These are phyloP conservation scores for Exophiala bonariae DNA, from an alignment of 2,329 filamentous ascomycete genomes.

Conservation along the genomic window DNA sequence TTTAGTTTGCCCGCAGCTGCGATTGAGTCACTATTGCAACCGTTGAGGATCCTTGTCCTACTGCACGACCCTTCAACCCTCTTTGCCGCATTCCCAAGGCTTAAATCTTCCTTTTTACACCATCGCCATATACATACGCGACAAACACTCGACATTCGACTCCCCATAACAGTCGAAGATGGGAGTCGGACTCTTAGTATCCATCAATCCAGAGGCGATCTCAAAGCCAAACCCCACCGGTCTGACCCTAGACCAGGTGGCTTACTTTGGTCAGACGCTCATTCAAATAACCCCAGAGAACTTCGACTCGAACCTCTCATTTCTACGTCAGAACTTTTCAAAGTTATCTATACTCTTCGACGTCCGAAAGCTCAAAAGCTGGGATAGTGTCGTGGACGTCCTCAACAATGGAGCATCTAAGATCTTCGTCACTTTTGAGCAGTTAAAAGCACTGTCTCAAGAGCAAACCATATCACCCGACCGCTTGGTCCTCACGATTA, in stretches of 20 bases:
- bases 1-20: too few species aligned
- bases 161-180: too few species aligned
- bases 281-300: slow-evolving; percentile 51
- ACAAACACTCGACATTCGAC: too few species aligned
- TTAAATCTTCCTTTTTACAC: too few species aligned
- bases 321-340: slow-evolving; percentile 59
- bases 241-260: slow-evolving; percentile 54
- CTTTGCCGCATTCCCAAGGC: too few species aligned
- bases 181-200: slow-evolving; percentile 23
- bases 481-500: slow-evolving; percentile 58
- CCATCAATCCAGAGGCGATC: slow-evolving; percentile 22
- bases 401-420: slow-evolving; percentile 83
- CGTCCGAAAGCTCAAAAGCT: slow-evolving; percentile 66
- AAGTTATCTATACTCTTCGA: slow-evolving; percentile 70
- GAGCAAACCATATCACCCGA: slow-evolving; percentile 54
- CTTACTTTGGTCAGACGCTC: slow-evolving; percentile 61
- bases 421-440: slow-evolving; percentile 74
- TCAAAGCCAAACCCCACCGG: slow-evolving; percentile 40
- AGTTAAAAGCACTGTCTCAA: slow-evolving; percentile 58
- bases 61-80: too few species aligned
- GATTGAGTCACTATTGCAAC: too few species aligned
- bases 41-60: too few species aligned
- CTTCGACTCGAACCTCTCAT: slow-evolving; percentile 48
- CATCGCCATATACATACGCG: too few species aligned
- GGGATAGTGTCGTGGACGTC: slow-evolving; percentile 74